Conservation (phyloP, 2,329 filamentous ascomycete genomes). For the Plenodomus biglobosus region DNA sequence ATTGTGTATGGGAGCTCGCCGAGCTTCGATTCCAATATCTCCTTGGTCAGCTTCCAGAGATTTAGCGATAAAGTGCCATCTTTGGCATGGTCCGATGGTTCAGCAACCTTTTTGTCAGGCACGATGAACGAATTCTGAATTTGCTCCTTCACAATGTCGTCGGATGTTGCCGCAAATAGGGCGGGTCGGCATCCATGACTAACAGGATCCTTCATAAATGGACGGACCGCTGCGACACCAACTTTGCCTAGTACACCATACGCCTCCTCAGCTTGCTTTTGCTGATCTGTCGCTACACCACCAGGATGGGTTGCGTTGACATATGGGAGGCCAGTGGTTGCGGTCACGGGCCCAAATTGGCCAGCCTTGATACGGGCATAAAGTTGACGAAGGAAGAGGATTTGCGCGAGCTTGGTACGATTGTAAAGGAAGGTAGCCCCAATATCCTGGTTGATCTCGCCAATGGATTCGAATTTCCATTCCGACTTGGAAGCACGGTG, state of each 20-base stretch:
- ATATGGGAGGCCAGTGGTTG: conserved; percentile 47
- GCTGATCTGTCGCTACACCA: conserved; percentile 52
- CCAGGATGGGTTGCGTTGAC: conserved; percentile 56
- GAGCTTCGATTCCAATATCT: conserved; percentile 49
- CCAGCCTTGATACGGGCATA: conserved; percentile 40
- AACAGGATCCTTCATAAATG: conserved; percentile 55
- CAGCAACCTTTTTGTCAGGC: conserved; percentile 52
- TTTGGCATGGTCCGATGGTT: conserved; percentile 47
- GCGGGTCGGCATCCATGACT: conserved; percentile 52
- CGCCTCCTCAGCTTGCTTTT: conserved; percentile 52
- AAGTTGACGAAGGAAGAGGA: conserved; percentile 51
- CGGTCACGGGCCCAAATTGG: conserved; percentile 32
- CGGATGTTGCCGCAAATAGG: conserved; percentile 52
- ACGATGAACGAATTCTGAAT: conserved; percentile 54
- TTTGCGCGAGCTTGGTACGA: conserved; percentile 54
- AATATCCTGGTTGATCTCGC: conserved; percentile 55
- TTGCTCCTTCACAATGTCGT: conserved; percentile 47
- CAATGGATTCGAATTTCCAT: conserved; percentile 48
- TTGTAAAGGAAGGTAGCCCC: conserved; percentile 53
- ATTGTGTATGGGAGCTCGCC: conserved; percentile 34
- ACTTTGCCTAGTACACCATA: conserved; percentile 53
- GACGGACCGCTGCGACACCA: conserved; percentile 47
- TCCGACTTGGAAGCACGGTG: conserved; percentile 46
- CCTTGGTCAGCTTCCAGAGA: conserved; percentile 51
- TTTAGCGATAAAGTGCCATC: conserved; percentile 49